Conservation (phyloP, 805 yeast genomes). For the Grigorovia transvaalensis region DNA sequence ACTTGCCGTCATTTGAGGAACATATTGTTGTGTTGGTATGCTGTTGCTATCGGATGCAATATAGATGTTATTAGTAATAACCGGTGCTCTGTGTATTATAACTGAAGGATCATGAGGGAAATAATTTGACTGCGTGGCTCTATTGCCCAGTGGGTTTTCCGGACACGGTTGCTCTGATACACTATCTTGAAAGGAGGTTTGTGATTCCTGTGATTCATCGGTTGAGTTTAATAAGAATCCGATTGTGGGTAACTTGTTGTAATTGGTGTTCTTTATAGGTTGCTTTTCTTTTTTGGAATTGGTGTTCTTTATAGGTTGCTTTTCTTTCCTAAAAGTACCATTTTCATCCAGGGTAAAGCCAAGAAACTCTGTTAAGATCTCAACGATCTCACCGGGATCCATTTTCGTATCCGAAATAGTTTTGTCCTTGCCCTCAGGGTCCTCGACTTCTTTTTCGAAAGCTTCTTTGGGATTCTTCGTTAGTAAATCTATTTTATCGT, state of each 20-base stretch:
- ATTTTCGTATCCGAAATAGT: background rate
- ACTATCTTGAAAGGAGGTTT: background rate
- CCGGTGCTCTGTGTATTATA: background rate
- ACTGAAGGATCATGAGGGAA: too few species aligned
- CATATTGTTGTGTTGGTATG: background rate
- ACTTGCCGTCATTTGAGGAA: background rate
- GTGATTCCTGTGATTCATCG: background rate
- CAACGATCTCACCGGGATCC: background rate
- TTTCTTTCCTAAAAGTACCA: background rate
- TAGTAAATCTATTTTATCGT: background rate
- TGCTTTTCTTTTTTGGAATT: background rate
- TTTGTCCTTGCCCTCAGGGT: background rate
- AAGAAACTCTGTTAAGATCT: background rate
- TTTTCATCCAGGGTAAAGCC: background rate
- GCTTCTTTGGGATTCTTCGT: background rate
- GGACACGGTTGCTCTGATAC: background rate
- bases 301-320: background rate
- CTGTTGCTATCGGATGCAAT: background rate
- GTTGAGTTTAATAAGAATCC: background rate
- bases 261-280: background rate
- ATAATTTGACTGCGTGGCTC: too few species aligned
- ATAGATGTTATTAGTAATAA: background rate
- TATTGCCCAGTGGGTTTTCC: background rate
- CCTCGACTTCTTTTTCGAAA: background rate
- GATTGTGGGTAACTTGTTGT: background rate